phyloP scores from a whole-genome alignment of 371 early-diverging fungal species.

The Synchytrium microbalum region DNA sequence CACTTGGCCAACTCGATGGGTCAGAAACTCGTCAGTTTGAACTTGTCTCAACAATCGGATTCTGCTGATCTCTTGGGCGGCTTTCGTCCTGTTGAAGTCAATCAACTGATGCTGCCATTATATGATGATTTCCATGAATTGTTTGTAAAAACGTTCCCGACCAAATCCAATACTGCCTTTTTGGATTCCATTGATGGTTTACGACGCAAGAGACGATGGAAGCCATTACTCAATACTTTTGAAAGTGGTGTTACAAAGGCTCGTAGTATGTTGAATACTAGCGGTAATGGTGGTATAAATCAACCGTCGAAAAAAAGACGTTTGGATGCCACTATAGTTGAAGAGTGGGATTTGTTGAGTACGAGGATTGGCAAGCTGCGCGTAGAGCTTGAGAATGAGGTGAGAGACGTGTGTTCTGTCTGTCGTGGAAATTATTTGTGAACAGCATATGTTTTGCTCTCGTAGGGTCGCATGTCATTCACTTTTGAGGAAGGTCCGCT shows the following conservation, averaged over 20 bases:
- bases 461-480: no score
- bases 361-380: conserved; percentile 42
- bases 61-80: conserved; percentile 96
- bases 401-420: background rate
- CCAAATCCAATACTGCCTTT: conserved; percentile 76
- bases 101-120: conserved; percentile 68
- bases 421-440: no score
- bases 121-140: conserved; percentile 77
- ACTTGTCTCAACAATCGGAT: conserved; percentile 98
- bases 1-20: conserved; percentile 76
- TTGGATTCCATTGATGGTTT: conserved; percentile 68
- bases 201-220: conserved; percentile 69
- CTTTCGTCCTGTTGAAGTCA: conserved; percentile 91
- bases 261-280: conserved; percentile 27
- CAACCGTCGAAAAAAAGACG: background rate
- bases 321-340: conserved; percentile 22
- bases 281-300: background rate
- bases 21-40: conserved; percentile 82
- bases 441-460: no score
- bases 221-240: conserved; percentile 63
- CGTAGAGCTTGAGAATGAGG: no score
- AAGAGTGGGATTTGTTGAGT: conserved; percentile 46
- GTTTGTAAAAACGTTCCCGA: conserved; percentile 81
- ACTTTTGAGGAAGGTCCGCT: conserved; percentile 91
- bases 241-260: conserved; percentile 70